Percentiles rank a stretch among this genome's conserved stretches.
These are phyloP conservation scores for Cucumis sativus DNA, from an alignment of 306 rosid species.

Conservation along the genomic window Cucumber_9930_V3 NC_026661.2:16772501-16773000, in stretches of 20 bases:
- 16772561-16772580: slow-evolving; percentile 45
- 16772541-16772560: slow-evolving; percentile 45
- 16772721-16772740: too few species aligned
- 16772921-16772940: not conserved
- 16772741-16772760: not conserved
- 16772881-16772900: not conserved
- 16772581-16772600: slow-evolving; percentile 47
- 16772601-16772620: slow-evolving; percentile 41
- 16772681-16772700: not conserved
- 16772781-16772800: not conserved
- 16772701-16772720: not conserved
- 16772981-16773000: not conserved
- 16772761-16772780: not conserved
- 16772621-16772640: slow-evolving; percentile 45
- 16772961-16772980: not conserved
- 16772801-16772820: not conserved
- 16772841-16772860: not conserved
- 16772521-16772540: not conserved
- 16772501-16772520: not conserved
- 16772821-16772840: not conserved
- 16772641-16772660: slow-evolving; percentile 70
- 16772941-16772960: not conserved
- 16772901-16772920: not conserved
- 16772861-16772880: not conserved
- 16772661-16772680: slow-evolving; percentile 40